Percentiles rank a stretch among this genome's conserved stretches.
These are phyloP conservation scores for Beauveria asiatica DNA, from an alignment of 2,329 filamentous ascomycete species.

Conservation along the genomic window DNA sequence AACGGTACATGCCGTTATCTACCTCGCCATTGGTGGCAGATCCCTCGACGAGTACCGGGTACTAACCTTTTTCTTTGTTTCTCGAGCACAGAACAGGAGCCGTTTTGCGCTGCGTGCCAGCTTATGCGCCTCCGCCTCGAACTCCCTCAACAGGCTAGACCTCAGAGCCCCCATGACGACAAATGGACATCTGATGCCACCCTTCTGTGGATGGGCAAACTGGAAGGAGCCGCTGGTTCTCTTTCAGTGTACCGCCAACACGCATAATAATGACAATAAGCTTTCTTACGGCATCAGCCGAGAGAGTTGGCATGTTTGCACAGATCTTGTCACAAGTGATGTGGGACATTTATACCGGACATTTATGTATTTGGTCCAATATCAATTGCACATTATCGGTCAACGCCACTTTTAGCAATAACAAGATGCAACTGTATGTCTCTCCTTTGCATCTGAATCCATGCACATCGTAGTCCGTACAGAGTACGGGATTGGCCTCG, in stretches of 20 bases:
- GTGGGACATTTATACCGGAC: too few relatives aligned
- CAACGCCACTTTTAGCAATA: not conserved
- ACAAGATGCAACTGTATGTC: too few relatives aligned
- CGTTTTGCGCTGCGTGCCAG: not conserved
- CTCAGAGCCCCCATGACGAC: not conserved
- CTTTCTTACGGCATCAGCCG: not conserved
- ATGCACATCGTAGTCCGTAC: too few relatives aligned
- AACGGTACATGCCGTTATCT: not conserved
- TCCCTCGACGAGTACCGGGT: too few relatives aligned
- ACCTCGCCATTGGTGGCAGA: not conserved
- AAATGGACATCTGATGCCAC: slow-evolving; percentile 6
- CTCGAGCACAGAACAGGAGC: too few relatives aligned
- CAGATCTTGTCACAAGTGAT: not conserved
- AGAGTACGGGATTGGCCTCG: too few relatives aligned
- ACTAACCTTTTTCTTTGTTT: too few relatives aligned
- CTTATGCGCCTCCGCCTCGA: slow-evolving; percentile 7
- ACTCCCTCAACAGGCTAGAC: not conserved
- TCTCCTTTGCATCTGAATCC: too few relatives aligned
- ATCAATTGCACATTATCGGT: not conserved
- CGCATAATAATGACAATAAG: not conserved
- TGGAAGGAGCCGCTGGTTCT: not conserved
- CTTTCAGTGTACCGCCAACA: not conserved
- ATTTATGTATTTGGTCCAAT: not conserved
- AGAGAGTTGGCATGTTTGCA: not conserved
- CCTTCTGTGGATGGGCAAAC: not conserved